Evolutionary conservation across 2,329 filamentous ascomycete species (phyloP), one percentile per base, ranked within the genome.

Genomic region (Helminthosporium solani): DNA sequence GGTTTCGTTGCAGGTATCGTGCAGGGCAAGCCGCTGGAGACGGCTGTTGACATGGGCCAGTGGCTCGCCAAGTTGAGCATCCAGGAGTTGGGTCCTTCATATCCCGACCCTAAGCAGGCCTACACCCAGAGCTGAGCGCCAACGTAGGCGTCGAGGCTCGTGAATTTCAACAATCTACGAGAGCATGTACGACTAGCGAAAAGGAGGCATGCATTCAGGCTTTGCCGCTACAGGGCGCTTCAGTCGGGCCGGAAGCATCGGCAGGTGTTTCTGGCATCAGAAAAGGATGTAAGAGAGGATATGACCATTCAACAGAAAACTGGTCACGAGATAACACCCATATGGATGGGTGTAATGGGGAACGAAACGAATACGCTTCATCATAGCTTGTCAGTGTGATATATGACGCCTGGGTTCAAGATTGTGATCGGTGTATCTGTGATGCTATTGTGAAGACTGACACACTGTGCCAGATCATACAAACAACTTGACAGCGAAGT

Each of bases 21-120:
- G 52, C 80, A 92, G 73, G 90, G 87, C 72, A 88, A 94, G 78
- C 70, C 83, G 44, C 79, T 99, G 40, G 85, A 87, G 62, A 83
- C 85, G 57, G 81, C 81, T 65, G 81, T 99, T 60, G 88, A 96
- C 71, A 88, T 94, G 81, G 94, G 94, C 56, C 91, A 96, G 75
- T 99, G 94, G 94, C 82, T 99, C 57, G 94, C 94, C 40, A 86
- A 87, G 67, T 79, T 96, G 65, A 94, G 90, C 79, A 92, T 99
- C 71, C 86, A 92, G 77, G 91, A 97, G 76, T 79, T 96, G 62
- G 94, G 94, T 63, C 91, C 92, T 75, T 94, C 90, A 87, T 97
- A 86, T 25, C 70, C 70, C 15, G 60, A 54, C 49, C 70, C 70
- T 25, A 71, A 69, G 58, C 70, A 72, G 59, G 68, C 67, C 31